Conservation (phyloP, 2,329 filamentous ascomycete species). For the Sarocladium strictum region DNA sequence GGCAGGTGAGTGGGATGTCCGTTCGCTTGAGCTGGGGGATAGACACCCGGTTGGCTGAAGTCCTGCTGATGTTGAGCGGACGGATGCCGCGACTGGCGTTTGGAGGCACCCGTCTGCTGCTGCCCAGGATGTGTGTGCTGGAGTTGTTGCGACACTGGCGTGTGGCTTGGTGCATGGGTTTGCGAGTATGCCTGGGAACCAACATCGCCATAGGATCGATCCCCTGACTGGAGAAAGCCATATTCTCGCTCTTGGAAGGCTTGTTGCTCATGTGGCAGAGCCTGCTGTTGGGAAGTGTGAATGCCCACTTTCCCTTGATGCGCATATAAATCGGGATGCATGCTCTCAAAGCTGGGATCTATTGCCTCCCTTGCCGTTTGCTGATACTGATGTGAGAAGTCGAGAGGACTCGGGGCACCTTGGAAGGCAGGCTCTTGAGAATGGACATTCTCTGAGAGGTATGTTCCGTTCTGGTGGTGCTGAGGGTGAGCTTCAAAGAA, state of each 20-base stretch:
- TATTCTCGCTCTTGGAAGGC: conserved; percentile 27
- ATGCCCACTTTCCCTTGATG: conserved; percentile 26
- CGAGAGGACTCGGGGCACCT: conserved; percentile 23
- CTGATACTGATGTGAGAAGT: conserved; percentile 27
- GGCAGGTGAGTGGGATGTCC: background rate
- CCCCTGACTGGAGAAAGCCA: conserved; percentile 21
- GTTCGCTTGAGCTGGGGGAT: conserved; percentile 7
- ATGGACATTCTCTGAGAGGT: conserved; percentile 24
- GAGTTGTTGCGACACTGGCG: conserved; percentile 23
- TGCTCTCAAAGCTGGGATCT: conserved; percentile 29
- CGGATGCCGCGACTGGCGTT: conserved; percentile 17
- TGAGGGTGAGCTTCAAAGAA: conserved; percentile 29
- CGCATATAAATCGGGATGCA: conserved; percentile 31
- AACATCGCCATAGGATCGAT: background rate
- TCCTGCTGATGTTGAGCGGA: conserved; percentile 10
- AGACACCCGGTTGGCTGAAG: background rate
- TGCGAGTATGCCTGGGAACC: conserved; percentile 22
- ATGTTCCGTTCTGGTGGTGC: conserved; percentile 25
- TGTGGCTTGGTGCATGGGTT: conserved; percentile 25
- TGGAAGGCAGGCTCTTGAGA: conserved; percentile 23
- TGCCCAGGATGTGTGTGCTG: conserved; percentile 17
- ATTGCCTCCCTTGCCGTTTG: conserved; percentile 28
- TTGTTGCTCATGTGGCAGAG: conserved; percentile 24
- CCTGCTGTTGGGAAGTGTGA: conserved; percentile 23
- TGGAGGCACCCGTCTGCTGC: conserved; percentile 16